Evolutionary conservation across 2,329 filamentous ascomycete genomes (phyloP).

Genomic region (Chrysosporium keratinophilum): DNA sequence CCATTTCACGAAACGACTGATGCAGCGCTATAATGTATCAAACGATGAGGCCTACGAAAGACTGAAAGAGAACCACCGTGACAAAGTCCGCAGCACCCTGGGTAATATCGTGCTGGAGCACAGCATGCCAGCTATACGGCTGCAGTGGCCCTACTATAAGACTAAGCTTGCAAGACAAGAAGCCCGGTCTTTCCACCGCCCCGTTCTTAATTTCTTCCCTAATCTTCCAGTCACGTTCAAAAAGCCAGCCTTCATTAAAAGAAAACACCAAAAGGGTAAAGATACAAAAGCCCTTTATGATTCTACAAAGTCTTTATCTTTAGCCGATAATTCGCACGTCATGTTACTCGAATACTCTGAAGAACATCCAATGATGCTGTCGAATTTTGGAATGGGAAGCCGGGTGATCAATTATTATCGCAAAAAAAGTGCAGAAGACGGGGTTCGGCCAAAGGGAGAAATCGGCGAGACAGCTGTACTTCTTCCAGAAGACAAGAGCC

Average conservation of each 20-base stretch:
- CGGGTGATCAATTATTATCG: slow-evolving; percentile 95
- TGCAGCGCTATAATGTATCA: slow-evolving; percentile 82
- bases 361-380: slow-evolving; percentile 80
- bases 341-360: slow-evolving; percentile 93
- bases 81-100: slow-evolving; percentile 86
- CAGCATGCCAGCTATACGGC: slow-evolving; percentile 76
- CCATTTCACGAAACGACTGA: slow-evolving; percentile 61
- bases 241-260: slow-evolving; percentile 62
- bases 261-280: slow-evolving; percentile 72
- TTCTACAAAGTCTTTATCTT: slow-evolving; percentile 67
- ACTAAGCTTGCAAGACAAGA: slow-evolving; percentile 64
- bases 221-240: slow-evolving; percentile 63
- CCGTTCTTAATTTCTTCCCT: slow-evolving; percentile 60
- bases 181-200: slow-evolving; percentile 74
- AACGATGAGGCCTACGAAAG: slow-evolving; percentile 94
- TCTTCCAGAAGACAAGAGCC: slow-evolving; percentile 86
- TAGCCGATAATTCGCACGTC: slow-evolving; percentile 80
- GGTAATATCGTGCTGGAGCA: slow-evolving; percentile 91
- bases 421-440: slow-evolving; percentile 68
- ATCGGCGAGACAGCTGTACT: slow-evolving; percentile 83
- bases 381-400: slow-evolving; percentile 95
- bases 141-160: slow-evolving; percentile 94
- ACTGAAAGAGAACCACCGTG: slow-evolving; percentile 92
- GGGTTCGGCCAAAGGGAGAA: slow-evolving; percentile 63
- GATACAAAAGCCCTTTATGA: slow-evolving; percentile 68